phyloP scores from a whole-genome alignment of 106 monocot species.

The Acanthochlamys bracteata region DNA sequence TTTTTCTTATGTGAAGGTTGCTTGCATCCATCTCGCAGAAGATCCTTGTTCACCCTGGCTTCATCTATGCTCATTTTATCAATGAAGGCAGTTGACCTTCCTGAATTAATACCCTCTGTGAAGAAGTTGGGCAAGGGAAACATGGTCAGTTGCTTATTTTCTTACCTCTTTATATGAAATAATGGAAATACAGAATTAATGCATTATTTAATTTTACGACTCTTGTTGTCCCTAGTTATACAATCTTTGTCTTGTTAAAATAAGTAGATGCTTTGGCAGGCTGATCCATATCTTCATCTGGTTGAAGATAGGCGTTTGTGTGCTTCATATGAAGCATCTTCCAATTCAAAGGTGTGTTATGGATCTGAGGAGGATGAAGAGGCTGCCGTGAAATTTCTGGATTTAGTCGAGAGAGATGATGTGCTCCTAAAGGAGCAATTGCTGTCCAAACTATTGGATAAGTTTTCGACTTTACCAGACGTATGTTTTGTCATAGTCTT shows the following conservation, averaged over 20 bases:
- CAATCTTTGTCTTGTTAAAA: too few species aligned
- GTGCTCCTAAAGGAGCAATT: constrained; percentile 46
- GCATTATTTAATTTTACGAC: too few species aligned
- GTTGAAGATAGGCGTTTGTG: constrained; percentile 42
- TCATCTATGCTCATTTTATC: constrained; percentile 75
- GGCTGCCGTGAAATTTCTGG: constrained; percentile 39
- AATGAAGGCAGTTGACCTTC: constrained; percentile 45
- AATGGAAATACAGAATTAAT: too few species aligned
- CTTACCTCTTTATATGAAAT: too few species aligned
- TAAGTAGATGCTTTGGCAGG: too few species aligned
- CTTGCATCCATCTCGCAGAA: constrained; percentile 67
- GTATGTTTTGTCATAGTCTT: constrained; percentile 16
- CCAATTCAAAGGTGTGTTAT: constrained; percentile 23
- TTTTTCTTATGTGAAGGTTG: constrained; percentile 41
- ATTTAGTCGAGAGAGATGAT: constrained; percentile 34
- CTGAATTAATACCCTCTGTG: constrained; percentile 36
- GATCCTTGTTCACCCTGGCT: constrained; percentile 65
- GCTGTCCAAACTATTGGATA: constrained; percentile 36
- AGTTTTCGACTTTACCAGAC: constrained; percentile 53
- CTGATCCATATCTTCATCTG: constrained; percentile 54
- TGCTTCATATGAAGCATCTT: constrained; percentile 16
- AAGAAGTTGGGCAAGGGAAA: constrained; percentile 31
- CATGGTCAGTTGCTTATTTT: constrained; percentile 39
- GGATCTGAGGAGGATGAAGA: constrained; percentile 70
- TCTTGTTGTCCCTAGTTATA: too few species aligned